These are phyloP conservation scores for Neospermospora avenae DNA, from an alignment of 2,329 filamentous ascomycete species.

Conservation along the genomic window DNA sequence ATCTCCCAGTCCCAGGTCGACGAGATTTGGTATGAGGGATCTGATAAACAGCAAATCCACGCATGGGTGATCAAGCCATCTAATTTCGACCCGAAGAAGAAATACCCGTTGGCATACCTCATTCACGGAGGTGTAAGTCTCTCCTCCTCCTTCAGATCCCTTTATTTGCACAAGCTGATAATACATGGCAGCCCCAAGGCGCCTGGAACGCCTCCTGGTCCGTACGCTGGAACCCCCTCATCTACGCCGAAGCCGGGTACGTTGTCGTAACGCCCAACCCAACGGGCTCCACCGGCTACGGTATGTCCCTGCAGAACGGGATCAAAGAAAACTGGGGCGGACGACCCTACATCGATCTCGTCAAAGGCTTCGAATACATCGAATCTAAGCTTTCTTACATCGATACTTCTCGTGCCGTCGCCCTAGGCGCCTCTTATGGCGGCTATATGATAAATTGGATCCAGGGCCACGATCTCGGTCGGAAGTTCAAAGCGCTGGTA, in stretches of 20 bases:
- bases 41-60: conserved; percentile 59
- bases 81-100: conserved; percentile 63
- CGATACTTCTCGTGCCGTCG: conserved; percentile 67
- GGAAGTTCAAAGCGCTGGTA: conserved; percentile 83
- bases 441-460: conserved; percentile 86
- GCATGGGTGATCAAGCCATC: conserved; percentile 64
- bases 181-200: conserved; percentile 29
- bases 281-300: conserved; percentile 79
- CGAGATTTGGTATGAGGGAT: conserved; percentile 68
- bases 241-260: conserved; percentile 86
- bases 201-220: conserved; percentile 42
- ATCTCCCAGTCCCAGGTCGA: conserved; percentile 60
- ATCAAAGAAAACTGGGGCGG: conserved; percentile 84
- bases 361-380: conserved; percentile 73
- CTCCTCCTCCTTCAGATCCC: not conserved
- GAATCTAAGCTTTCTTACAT: conserved; percentile 62
- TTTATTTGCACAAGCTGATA: not conserved
- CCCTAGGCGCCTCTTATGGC: conserved; percentile 71
- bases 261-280: conserved; percentile 79
- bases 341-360: conserved; percentile 77
- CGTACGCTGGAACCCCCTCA: conserved; percentile 80
- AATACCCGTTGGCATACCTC: conserved; percentile 74
- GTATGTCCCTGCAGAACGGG: conserved; percentile 71
- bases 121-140: conserved; percentile 67
- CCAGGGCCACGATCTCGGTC: conserved; percentile 78